Evolutionary conservation across 108 stramenopile genomes (phyloP).

Genomic region (Cyclostephanos invisitatus): DNA sequence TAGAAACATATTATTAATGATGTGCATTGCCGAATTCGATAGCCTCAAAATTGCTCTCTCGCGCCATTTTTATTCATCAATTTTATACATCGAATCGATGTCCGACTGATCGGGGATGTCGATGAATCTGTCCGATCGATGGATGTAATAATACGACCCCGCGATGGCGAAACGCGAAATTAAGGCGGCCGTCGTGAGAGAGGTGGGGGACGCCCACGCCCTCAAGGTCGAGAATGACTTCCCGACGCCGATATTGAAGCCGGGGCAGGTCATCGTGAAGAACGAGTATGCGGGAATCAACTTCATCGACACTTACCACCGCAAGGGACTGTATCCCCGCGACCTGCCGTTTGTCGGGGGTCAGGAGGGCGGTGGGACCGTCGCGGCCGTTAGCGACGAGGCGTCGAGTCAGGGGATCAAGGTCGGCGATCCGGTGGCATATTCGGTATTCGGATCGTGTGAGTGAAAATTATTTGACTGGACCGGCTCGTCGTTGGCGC

Average conservation of each 20-base stretch:
- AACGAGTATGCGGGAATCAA: slow-evolving; percentile 78
- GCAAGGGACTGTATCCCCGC: slow-evolving; percentile 71
- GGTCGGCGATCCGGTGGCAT: slow-evolving; percentile 58
- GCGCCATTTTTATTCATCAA: too few relatives aligned
- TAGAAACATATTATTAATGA: slow-evolving; percentile 1
- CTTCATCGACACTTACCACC: slow-evolving; percentile 83
- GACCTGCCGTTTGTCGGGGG: slow-evolving; percentile 66
- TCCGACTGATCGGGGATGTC: too few relatives aligned
- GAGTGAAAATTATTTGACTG: not conserved
- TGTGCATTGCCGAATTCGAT: too few relatives aligned
- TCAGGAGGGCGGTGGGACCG: slow-evolving; percentile 74
- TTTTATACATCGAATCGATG: too few relatives aligned
- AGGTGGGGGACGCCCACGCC: slow-evolving; percentile 64
- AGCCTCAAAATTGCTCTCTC: too few relatives aligned
- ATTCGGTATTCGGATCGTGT: slow-evolving; percentile 60
- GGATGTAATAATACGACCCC: not conserved
- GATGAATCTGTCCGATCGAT: too few relatives aligned
- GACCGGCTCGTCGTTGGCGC: too few relatives aligned
- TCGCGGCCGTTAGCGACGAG: slow-evolving; percentile 53
- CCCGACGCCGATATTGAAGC: slow-evolving; percentile 48
- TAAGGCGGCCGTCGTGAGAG: slow-evolving; percentile 68
- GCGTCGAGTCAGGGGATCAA: slow-evolving; percentile 44
- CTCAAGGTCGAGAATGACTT: slow-evolving; percentile 58
- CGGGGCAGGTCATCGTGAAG: slow-evolving; percentile 65
- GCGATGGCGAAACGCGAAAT: not conserved